A percentile compares a stretch with the other conserved stretches of the same genome.
phyloP scores from a whole-genome alignment of 2,329 filamentous ascomycete species.

The Chrysosporium keratinophilum region DNA sequence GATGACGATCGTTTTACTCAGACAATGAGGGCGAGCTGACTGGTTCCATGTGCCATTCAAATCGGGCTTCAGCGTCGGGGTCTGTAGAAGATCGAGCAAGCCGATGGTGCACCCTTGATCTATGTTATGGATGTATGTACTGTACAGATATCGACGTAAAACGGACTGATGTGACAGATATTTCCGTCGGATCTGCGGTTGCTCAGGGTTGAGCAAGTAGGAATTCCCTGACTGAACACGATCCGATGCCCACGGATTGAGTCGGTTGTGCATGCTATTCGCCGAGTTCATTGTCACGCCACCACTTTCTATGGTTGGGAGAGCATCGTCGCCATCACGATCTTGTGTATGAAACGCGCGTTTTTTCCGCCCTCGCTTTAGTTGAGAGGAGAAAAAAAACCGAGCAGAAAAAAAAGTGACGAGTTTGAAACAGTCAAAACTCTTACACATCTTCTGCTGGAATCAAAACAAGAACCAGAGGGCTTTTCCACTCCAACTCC shows the following conservation, averaged over 20 bases:
- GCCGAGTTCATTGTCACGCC: background rate
- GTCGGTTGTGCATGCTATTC: slow-evolving; percentile 3
- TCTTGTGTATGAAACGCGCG: background rate
- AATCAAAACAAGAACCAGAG: background rate
- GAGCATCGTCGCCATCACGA: background rate
- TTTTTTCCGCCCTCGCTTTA: background rate
- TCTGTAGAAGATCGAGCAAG: too few species aligned
- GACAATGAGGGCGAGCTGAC: too few species aligned
- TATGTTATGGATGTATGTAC: too few species aligned
- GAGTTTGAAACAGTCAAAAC: slow-evolving; percentile 1
- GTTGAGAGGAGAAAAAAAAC: background rate
- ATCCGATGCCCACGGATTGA: background rate
- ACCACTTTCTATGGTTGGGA: background rate
- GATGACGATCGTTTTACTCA: too few species aligned
- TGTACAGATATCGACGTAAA: too few species aligned
- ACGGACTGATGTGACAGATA: too few species aligned
- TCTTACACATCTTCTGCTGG: background rate
- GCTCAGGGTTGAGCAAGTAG: too few species aligned
- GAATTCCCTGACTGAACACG: background rate
- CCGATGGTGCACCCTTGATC: too few species aligned
- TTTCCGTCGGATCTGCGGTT: background rate
- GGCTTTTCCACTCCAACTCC: too few species aligned
- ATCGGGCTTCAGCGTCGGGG: too few species aligned
- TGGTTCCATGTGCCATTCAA: too few species aligned
- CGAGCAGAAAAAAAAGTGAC: background rate